Conservation (phyloP, 1,284 basidiomycete genomes). For the Ceratobasidium papillatum region DNA sequence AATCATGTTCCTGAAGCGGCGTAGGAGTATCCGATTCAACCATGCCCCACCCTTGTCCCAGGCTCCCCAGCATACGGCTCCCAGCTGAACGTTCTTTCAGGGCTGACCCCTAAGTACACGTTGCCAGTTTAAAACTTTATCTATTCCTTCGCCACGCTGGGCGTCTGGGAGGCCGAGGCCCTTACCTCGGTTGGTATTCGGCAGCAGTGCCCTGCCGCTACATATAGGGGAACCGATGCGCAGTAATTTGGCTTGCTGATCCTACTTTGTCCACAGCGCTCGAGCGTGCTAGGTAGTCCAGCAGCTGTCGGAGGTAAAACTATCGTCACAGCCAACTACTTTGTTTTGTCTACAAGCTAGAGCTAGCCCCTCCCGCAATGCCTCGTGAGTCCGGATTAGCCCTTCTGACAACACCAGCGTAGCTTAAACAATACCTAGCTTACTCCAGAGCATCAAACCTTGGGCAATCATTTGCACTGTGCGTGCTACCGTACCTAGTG, state of each 20-base stretch:
- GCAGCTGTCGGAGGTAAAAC: neutral
- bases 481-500: conserved; percentile 21
- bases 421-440: conserved; percentile 1
- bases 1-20: neutral
- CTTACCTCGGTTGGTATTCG: conserved; percentile 16
- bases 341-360: neutral
- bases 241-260: neutral
- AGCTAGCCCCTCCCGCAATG: neutral
- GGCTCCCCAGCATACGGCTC: neutral
- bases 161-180: conserved; percentile 29
- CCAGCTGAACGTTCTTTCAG: neutral
- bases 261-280: neutral
- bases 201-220: conserved; percentile 9
- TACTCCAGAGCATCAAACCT: neutral
- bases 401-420: neutral
- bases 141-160: neutral
- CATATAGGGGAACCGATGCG: conserved; percentile 23
- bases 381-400: neutral
- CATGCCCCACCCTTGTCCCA: neutral
- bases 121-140: conserved; percentile 33
- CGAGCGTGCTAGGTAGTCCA: neutral
- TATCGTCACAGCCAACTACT: neutral
- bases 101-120: conserved; percentile 12
- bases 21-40: neutral
- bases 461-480: neutral